Percentiles rank a stretch among this genome's conserved stretches.
Evolutionary conservation across 495 filamentous ascomycete species (phyloP).

Genomic region (Tirmania nivea): DNA sequence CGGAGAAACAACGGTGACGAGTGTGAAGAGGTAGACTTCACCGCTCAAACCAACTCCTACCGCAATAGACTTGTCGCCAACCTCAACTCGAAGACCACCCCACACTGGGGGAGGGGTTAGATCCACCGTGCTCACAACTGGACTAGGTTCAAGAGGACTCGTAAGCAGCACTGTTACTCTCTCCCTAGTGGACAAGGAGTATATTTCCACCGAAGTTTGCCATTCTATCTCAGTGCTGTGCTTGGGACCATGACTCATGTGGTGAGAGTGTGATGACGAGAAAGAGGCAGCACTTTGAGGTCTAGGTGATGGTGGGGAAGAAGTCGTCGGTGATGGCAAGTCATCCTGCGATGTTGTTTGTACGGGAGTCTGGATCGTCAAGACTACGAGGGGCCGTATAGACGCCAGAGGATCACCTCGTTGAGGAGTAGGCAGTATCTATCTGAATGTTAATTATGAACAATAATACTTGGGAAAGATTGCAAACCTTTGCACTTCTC

Average conservation of each 20-base stretch:
- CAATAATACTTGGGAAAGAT: background rate
- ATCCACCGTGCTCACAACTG: slow-evolving; percentile 18
- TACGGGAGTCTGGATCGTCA: slow-evolving; percentile 17
- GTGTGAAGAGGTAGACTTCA: slow-evolving; percentile 16
- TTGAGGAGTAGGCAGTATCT: slow-evolving; percentile 19
- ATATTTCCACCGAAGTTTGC: slow-evolving; percentile 20
- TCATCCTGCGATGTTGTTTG: slow-evolving; percentile 12
- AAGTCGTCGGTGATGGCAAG: slow-evolving; percentile 16
- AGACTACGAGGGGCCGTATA: slow-evolving; percentile 13
- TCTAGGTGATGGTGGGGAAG: background rate
- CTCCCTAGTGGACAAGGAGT: slow-evolving; percentile 13
- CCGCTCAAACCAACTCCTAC: slow-evolving; percentile 17
- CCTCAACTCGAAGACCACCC: slow-evolving; percentile 22
- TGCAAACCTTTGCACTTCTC: slow-evolving; percentile 18
- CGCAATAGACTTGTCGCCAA: slow-evolving; percentile 13
- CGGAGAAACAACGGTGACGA: background rate
- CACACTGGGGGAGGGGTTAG: slow-evolving; percentile 15
- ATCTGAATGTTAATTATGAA: background rate
- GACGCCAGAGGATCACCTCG: slow-evolving; percentile 16
- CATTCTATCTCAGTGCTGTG: slow-evolving; percentile 12
- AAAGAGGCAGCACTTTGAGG: slow-evolving; percentile 4
- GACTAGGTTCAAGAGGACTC: slow-evolving; percentile 12
- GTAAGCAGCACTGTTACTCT: slow-evolving; percentile 14
- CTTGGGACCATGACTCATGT: slow-evolving; percentile 13
- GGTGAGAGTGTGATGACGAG: slow-evolving; percentile 14